Percentiles rank a stretch among this genome's conserved stretches.
phyloP scores from a whole-genome alignment of 345 rosid species.

The Schrenkiella parvula region DNA sequence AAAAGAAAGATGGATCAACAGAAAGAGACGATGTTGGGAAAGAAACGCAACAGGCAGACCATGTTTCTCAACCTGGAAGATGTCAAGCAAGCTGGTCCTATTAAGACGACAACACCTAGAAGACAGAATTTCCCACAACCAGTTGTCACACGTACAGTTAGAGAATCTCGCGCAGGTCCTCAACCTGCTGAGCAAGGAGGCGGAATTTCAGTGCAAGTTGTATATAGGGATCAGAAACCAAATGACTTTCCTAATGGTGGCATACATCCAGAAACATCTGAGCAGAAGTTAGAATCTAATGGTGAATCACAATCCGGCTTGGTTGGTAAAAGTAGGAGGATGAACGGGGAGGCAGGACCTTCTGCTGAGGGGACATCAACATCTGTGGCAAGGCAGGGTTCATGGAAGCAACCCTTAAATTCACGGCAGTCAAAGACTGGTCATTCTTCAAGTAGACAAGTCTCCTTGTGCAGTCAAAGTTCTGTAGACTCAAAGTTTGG shows the following conservation, averaged over 20 bases:
- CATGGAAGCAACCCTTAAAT: constrained; percentile 75
- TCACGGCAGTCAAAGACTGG: constrained; percentile 49
- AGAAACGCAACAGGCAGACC: constrained; percentile 92
- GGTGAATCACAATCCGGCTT: constrained; percentile 58
- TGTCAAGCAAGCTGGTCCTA: constrained; percentile 81
- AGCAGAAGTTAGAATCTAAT: constrained; percentile 57
- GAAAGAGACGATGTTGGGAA: constrained; percentile 95
- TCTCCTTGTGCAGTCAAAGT: constrained; percentile 46
- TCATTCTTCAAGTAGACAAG: constrained; percentile 56
- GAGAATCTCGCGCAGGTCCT: constrained; percentile 58
- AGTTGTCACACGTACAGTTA: constrained; percentile 59
- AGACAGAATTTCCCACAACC: constrained; percentile 61
- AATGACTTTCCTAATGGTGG: constrained; percentile 52
- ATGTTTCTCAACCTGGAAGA: constrained; percentile 88
- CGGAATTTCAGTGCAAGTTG: constrained; percentile 44
- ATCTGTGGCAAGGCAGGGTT: constrained; percentile 67
- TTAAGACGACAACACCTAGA: constrained; percentile 74
- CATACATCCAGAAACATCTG: constrained; percentile 43
- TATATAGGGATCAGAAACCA: constrained; percentile 59
- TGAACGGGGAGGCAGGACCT: constrained; percentile 52
- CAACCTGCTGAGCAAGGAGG: constrained; percentile 48
- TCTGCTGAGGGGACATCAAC: constrained; percentile 47
- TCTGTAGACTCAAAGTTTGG: constrained; percentile 65
- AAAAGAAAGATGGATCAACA: constrained; percentile 92
- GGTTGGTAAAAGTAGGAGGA: constrained; percentile 53